Evolutionary conservation across 1,284 basidiomycete genomes (phyloP).

Genomic region (Stygiomarasmius scandens): DNA sequence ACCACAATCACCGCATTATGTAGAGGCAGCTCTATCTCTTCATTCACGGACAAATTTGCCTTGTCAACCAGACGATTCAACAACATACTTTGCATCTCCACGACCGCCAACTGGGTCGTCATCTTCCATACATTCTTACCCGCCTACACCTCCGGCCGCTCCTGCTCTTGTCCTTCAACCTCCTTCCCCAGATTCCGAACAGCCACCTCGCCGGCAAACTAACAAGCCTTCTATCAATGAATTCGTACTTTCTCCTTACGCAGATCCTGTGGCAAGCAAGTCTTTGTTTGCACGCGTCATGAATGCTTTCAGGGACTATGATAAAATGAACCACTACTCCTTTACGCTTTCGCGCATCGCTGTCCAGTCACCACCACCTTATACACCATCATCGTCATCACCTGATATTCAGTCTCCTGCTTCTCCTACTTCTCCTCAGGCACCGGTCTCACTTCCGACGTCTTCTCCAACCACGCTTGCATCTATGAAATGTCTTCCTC

Average conservation of each 20-base stretch:
- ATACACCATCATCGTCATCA: slow-evolving; percentile 20
- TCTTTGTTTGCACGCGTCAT: slow-evolving; percentile 62
- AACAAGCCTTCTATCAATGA: slow-evolving; percentile 46
- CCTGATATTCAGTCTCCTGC: slow-evolving; percentile 10
- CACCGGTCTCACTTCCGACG: slow-evolving; percentile 20
- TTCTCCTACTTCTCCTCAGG: slow-evolving; percentile 3
- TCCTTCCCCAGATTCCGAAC: slow-evolving; percentile 36
- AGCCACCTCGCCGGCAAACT: slow-evolving; percentile 3
- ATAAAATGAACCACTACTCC: slow-evolving; percentile 64
- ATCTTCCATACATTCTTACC: slow-evolving; percentile 62
- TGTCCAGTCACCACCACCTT: slow-evolving; percentile 33
- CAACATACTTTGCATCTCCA: slow-evolving; percentile 29
- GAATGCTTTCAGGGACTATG: slow-evolving; percentile 55
- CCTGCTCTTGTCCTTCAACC: slow-evolving; percentile 40
- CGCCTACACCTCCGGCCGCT: slow-evolving; percentile 57
- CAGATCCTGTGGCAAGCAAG: slow-evolving; percentile 38
- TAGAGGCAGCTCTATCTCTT: slow-evolving; percentile 65
- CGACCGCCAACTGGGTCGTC: slow-evolving; percentile 30
- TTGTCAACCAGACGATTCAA: background rate
- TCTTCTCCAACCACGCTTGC: slow-evolving; percentile 20
- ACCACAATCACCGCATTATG: slow-evolving; percentile 53
- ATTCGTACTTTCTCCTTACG: slow-evolving; percentile 64
- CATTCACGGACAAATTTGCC: slow-evolving; percentile 57
- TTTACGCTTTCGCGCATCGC: slow-evolving; percentile 58
- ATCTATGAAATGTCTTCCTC: slow-evolving; percentile 24